Conservation (phyloP, 2,329 filamentous ascomycete species). For the Chaetothyriales sp. region DNA sequence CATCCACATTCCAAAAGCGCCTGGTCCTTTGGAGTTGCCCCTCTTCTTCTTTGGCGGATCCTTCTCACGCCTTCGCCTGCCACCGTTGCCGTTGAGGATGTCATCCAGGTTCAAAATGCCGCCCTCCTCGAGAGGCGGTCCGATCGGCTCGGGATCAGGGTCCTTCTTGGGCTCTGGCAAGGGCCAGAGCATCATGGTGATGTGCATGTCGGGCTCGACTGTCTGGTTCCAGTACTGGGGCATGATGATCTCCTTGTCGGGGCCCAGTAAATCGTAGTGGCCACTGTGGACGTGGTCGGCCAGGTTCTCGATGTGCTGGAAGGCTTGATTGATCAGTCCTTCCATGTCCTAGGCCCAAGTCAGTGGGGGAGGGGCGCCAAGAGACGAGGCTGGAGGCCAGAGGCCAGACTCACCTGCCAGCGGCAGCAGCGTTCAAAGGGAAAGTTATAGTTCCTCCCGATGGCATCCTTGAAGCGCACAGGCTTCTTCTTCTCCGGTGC, state of each 20-base stretch:
- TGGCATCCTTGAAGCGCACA: conserved; percentile 81
- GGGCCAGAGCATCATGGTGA: conserved; percentile 56
- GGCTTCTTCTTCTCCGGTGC: conserved; percentile 53
- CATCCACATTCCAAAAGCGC: conserved; percentile 33
- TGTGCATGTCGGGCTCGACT: conserved; percentile 61
- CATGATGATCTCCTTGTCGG: conserved; percentile 69
- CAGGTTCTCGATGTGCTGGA: conserved; percentile 62
- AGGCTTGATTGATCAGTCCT: conserved; percentile 72
- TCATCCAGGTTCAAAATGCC: conserved; percentile 11
- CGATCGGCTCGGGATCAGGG: conserved; percentile 7
- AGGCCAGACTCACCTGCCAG: conserved; percentile 52
- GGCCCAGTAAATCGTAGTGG: conserved; percentile 67
- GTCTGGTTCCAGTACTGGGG: conserved; percentile 71
- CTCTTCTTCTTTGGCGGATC: conserved; percentile 3
- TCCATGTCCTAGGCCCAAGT: conserved; percentile 56
- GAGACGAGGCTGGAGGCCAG: neutral
- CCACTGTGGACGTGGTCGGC: conserved; percentile 64
- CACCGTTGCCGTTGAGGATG: conserved; percentile 11
- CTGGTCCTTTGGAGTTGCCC: conserved; percentile 10
- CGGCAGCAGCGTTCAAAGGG: conserved; percentile 74
- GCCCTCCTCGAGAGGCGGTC: conserved; percentile 7
- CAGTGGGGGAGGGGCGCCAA: conserved; percentile 4
- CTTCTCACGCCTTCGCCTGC: conserved; percentile 7
- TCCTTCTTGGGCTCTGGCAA: conserved; percentile 37
- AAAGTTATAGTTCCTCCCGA: conserved; percentile 84